These are phyloP conservation scores for Carex cristatella DNA, from an alignment of 176 grass and related monocot genomes.

Conservation along the genomic window DNA sequence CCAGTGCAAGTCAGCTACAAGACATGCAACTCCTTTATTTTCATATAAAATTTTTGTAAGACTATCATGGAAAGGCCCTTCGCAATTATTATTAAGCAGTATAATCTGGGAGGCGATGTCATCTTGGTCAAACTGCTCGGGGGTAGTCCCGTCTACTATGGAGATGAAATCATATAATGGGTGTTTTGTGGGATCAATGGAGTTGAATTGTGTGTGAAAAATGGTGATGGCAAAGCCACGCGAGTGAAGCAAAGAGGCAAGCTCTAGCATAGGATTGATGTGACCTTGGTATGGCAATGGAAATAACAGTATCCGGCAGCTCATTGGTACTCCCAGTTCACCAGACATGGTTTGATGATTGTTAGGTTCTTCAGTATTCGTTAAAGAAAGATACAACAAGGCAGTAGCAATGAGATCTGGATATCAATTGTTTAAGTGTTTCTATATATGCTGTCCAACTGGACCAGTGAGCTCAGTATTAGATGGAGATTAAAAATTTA, in stretches of 20 bases:
- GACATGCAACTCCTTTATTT: conserved; percentile 7
- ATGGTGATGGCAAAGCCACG: conserved; percentile 29
- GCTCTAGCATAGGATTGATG: conserved; percentile 24
- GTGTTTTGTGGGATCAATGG: conserved; percentile 2
- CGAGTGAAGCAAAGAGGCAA: conserved; percentile 10
- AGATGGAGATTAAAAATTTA: background rate
- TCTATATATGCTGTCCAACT: background rate
- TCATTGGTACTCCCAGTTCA: background rate
- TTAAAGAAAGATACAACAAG: background rate
- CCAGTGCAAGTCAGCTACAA: conserved; percentile 22
- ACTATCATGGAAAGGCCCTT: conserved; percentile 19
- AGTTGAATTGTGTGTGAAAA: conserved; percentile 18
- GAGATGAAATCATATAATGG: conserved; percentile 21
- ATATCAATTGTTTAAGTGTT: background rate
- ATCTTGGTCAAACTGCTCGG: background rate
- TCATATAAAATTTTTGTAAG: background rate
- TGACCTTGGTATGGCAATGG: conserved; percentile 21
- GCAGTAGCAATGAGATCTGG: background rate
- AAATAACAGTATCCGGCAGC: background rate
- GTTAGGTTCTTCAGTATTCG: background rate
- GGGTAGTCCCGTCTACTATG: background rate
- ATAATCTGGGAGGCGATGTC: background rate
- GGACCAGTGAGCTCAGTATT: background rate
- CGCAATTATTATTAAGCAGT: background rate
- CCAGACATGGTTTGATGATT: conserved; percentile 9